Base-by-base conservation (phyloP, 2,329 filamentous ascomycete genomes). In the Zymoseptoria crescenta region DNA sequence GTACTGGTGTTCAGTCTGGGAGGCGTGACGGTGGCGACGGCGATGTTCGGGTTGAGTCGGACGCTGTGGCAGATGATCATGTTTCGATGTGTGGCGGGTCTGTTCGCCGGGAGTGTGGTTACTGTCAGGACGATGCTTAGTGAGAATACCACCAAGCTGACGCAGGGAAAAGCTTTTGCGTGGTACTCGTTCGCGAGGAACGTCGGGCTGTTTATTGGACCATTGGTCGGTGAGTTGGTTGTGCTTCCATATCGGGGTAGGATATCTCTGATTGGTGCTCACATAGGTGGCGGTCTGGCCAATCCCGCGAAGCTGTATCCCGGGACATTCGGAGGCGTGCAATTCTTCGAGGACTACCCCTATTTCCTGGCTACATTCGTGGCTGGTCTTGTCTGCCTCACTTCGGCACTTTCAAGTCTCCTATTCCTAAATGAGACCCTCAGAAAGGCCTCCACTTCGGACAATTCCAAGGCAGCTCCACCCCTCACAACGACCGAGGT, bases 111-210 rank as follows among this genome's bases (percentile, higher is more conserved):
- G 0, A 88, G 85, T 6, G 79, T 89, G 53, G 83, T 93, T 62
- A 87, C 88, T 5, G 83, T 93, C 57, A 80, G 89, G 28, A 86
- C 88, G 6, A 91, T 93, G 87, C 79, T 93, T 29, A 82, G 83
- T 19, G 89, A 94, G 73, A 83, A 86, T 65, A 87, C 84, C 71
- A 88, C 86, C 0, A 75, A 81, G 4, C 80, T 82, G 62, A 91
- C 86, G 0, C 88, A 92, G 73, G 88, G 89, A 0, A 76, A 80
- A 28, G 84, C 86, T 0, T 94, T 92, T 68, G 86, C 86, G 68
- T 88, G 84, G 77, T 92, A 92, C 69, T 87, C 88, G 8, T 89
- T 93, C 68, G 78, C 82, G 0, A 63, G 84, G 4, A 93, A 93
- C 64, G 21, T 92, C 8, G 89, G 89, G 3, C 84, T 93, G 51